Base-by-base conservation (phyloP, 441 rosid genomes). In the Populus trichocarpa region DNA sequence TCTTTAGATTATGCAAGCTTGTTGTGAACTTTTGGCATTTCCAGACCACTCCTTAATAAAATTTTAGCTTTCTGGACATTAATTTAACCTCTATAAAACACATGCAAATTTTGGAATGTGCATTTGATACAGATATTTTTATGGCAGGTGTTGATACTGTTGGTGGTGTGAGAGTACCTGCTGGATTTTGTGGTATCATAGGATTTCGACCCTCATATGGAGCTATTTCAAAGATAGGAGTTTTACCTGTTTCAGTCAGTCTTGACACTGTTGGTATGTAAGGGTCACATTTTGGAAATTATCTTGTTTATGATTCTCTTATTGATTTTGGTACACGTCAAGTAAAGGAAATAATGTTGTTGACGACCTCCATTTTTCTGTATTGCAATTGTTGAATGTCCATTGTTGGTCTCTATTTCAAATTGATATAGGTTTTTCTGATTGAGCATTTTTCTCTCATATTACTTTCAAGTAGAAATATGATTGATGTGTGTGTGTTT, bases 151-250 rank as follows among this genome's bases (percentile, higher is more conserved):
- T 90, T 65, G 99, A 96, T 79, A 84, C 97, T 26, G 84, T 92
- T 79, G 99, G 99, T 30, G 99, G 97, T 65, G 92, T 94, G 78
- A 92, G 99, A 86, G 86, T 96, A 75, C 98, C 99, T 69, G 94
- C 98, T 53, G 92, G 86, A 67, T 96, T 83, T 79, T 96, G 98
- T 84, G 93, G 98, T 71, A 72, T 93, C 75, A 79, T 94, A 75
- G 99, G 98, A 76, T 96, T 93, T 81, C 88, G 91, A 69, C 90
- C 93, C 46, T 94, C 98, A 12, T 86, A 90, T 79, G 97, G 98
- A 61, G 89, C 86, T 75, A 82, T 93, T 83, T 81, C 94, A 77
- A 90, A 88, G 33, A 18, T 72, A 0, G 98, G 98, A 71, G 72
- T 87, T 76, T 25, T 96, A 80, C 94, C 96, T 71, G 86, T 91